Conservation (phyloP, 169 alveolate species). For the Plasmodium sp. region DNA sequence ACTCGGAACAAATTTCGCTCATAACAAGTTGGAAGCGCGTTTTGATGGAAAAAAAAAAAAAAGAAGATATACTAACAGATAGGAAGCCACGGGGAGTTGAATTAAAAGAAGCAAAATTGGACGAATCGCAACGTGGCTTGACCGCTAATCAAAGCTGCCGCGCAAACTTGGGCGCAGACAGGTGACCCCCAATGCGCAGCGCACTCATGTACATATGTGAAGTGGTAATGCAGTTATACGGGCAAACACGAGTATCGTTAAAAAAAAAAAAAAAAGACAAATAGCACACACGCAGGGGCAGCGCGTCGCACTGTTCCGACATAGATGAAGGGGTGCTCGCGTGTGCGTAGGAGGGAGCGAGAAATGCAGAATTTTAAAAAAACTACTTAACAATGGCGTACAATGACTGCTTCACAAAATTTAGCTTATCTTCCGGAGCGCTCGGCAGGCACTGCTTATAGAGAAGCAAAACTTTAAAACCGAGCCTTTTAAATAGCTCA, state of each 20-base stretch:
- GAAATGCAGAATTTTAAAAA: background rate
- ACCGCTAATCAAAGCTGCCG: background rate
- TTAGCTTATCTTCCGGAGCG: conserved; percentile 25
- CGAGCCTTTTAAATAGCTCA: conserved; percentile 45
- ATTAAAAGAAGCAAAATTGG: background rate
- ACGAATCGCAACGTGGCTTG: background rate
- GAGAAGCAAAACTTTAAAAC: conserved; percentile 37
- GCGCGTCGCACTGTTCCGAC: background rate
- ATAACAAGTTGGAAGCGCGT: background rate
- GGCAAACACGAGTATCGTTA: background rate
- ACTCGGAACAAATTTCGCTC: background rate
- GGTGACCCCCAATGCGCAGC: background rate
- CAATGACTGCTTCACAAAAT: conserved; percentile 28
- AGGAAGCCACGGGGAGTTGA: background rate
- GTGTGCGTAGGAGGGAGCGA: background rate
- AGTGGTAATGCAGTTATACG: background rate
- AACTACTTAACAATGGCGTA: conserved; percentile 42
- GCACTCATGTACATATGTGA: background rate
- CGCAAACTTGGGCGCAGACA: background rate
- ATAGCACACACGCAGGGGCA: background rate
- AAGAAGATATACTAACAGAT: background rate
- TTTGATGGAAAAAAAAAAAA: background rate
- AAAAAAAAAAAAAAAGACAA: background rate
- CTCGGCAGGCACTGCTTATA: conserved; percentile 36
- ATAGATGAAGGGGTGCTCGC: background rate